Evolutionary conservation across 2,329 filamentous ascomycete genomes (phyloP), one percentile per base, ranked within the genome.

Genomic region (Fusarium praegraminearum): DNA sequence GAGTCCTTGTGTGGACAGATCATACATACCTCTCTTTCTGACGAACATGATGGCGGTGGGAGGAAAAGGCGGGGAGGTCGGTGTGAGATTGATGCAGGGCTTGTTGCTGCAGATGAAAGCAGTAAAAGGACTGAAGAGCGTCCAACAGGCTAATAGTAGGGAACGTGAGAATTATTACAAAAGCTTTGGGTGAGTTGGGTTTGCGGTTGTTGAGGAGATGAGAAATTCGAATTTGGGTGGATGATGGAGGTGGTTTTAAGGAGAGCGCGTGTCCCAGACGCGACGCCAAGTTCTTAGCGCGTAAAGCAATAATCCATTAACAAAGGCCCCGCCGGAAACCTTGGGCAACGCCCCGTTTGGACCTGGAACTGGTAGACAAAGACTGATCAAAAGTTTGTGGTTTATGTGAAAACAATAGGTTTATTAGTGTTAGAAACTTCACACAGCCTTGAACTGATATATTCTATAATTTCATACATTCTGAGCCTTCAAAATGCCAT

Each of bases 1-100:
- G 36, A 54, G 43, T 35, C 24, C n/a, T 49, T n/a, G 45, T 41
- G 43, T 44, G 40, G 40, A 51, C 30, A 46, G 43, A 50, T 35
- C 60, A 57, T 70, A 83, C 86, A 74, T 83, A 88, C 87, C 87
- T 78, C 87, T 84, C 84, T 89, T 89, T 79, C 85, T 85, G 79
- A 89, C 87, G 78, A 86, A 89, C 87, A 89, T 89, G 76, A 76
- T 79, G 82, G 70, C 69, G 71, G 67, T 65, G 63, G 65, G 56
- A 68, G 57, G 61, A 66, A 62, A 58, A 64, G 63, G 63, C 56
- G 57, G 67, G 68, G 66, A 63, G 58, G 54, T 62, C 64, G 59
- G 69, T 63, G 59, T 59, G 67, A 65, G 62, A 32, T 40, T 57
- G 49, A 65, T 68, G 66, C 69, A 72, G 71, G 65, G 65, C 73